Conservation (phyloP, 345 rosid species). For the Corymbia maculata region DNA sequence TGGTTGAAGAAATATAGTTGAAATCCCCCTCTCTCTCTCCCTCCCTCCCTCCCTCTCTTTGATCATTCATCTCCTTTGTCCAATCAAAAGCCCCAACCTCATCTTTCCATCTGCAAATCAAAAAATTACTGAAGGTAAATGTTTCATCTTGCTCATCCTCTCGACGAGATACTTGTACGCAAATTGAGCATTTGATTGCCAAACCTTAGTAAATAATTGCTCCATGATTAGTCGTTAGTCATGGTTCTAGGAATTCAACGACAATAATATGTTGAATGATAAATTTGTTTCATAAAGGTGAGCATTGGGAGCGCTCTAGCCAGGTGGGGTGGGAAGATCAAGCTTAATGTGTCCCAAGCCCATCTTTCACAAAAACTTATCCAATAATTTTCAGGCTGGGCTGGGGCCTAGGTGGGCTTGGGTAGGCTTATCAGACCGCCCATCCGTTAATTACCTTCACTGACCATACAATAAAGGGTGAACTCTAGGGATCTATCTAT, state of each 20-base stretch:
- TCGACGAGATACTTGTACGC: not conserved
- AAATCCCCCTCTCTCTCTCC: too few species aligned
- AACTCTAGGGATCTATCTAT: not conserved
- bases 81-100: not conserved
- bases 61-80: not conserved
- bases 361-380: not conserved
- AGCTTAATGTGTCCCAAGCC: not conserved
- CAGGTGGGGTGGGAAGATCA: not conserved
- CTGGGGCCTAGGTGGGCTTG: not conserved
- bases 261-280: not conserved
- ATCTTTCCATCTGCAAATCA: not conserved
- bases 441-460: too few species aligned
- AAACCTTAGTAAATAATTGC: too few species aligned
- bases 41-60: too few species aligned
- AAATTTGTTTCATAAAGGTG: not conserved
- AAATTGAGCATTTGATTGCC: not conserved
- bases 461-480: not conserved
- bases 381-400: not conserved
- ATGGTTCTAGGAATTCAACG: not conserved
- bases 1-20: too few species aligned
- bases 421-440: not conserved
- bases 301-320: not conserved
- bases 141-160: not conserved
- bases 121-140: not conserved
- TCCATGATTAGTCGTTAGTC: too few species aligned